These are phyloP conservation scores for Yamadazyma sp. DNA, from an alignment of 805 yeast genomes.

Conservation along the genomic window DNA sequence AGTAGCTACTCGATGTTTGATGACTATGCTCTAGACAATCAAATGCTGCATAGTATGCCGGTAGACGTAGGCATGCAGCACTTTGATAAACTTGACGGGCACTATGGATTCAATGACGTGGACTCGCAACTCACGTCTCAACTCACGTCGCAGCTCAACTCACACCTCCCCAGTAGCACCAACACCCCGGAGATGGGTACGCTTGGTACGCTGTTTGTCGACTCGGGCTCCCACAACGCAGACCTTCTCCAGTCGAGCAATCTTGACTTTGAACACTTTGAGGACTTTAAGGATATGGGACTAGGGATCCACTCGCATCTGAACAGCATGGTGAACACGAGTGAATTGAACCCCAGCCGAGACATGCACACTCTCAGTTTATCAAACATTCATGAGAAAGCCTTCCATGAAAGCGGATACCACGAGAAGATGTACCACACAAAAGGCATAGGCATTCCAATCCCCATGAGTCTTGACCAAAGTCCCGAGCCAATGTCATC, in stretches of 20 bases:
- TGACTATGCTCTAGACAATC: not conserved
- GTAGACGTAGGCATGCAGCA: slow-evolving; percentile 1
- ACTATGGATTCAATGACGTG: slow-evolving; percentile 1
- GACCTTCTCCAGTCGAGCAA: slow-evolving; percentile 1
- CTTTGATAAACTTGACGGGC: not conserved
- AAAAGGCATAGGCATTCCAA: not conserved
- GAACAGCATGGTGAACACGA: slow-evolving; percentile 12
- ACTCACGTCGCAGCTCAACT: not conserved
- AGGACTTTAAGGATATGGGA: slow-evolving; percentile 6
- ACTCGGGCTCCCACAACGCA: not conserved
- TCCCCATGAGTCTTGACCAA: slow-evolving; percentile 1
- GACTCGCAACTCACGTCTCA: slow-evolving; percentile 1
- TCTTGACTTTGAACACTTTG: slow-evolving; percentile 13
- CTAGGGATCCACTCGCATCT: slow-evolving; percentile 14
- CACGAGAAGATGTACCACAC: not conserved
- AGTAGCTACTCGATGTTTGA: not conserved
- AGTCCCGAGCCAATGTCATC: not conserved
- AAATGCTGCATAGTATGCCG: slow-evolving; percentile 5
- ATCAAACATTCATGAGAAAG: slow-evolving; percentile 2
- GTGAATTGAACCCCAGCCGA: slow-evolving; percentile 10
- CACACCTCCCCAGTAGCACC: not conserved
- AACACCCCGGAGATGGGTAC: slow-evolving; percentile 1
- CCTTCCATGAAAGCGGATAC: not conserved
- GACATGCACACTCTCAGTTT: slow-evolving; percentile 4
- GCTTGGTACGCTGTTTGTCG: not conserved